A percentile compares a stretch with the other conserved stretches of the same genome.
Conservation (phyloP, 768 basidiomycete genomes). For the Leucocoprinus leucothites region DNA sequence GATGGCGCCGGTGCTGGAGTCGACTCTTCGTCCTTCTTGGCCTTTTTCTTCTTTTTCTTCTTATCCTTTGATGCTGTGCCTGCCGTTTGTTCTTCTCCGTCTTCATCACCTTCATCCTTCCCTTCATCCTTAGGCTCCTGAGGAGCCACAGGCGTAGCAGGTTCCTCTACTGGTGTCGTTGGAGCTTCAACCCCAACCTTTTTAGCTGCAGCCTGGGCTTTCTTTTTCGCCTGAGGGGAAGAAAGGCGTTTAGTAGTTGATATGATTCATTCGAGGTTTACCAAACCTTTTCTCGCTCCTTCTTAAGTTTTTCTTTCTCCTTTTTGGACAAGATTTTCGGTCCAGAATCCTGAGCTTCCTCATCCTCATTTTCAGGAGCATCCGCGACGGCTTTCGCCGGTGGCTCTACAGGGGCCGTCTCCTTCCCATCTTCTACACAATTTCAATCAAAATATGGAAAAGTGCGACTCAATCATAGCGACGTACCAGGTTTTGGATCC, state of each 20-base stretch:
- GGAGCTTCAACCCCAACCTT: conserved; percentile 38
- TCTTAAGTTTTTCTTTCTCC: conserved; percentile 96
- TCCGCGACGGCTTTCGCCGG: conserved; percentile 26
- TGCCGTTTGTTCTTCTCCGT: conserved; percentile 53
- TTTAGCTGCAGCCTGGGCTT: conserved; percentile 88
- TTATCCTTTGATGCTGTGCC: conserved; percentile 44
- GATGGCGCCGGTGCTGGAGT: conserved; percentile 40
- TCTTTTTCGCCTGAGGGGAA: conserved; percentile 78
- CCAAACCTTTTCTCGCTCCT: conserved; percentile 91
- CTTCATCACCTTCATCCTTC: conserved; percentile 59
- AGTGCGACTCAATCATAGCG: neutral
- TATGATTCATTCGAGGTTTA: neutral
- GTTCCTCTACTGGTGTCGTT: conserved; percentile 15
- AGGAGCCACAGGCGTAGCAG: conserved; percentile 23
- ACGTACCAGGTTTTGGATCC: conserved; percentile 2
- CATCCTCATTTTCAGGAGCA: conserved; percentile 40
- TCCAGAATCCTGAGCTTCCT: conserved; percentile 55
- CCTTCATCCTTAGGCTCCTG: conserved; percentile 25
- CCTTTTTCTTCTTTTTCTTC: conserved; percentile 89
- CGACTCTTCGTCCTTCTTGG: conserved; percentile 56
- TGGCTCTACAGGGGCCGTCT: conserved; percentile 18
- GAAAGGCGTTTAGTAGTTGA: neutral
- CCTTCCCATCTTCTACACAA: conserved; percentile 15
- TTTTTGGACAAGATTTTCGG: conserved; percentile 83
- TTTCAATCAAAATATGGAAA: neutral